These are phyloP conservation scores for Boehmeria nivea DNA, from an alignment of 306 rosid species.

Conservation along the genomic window DNA sequence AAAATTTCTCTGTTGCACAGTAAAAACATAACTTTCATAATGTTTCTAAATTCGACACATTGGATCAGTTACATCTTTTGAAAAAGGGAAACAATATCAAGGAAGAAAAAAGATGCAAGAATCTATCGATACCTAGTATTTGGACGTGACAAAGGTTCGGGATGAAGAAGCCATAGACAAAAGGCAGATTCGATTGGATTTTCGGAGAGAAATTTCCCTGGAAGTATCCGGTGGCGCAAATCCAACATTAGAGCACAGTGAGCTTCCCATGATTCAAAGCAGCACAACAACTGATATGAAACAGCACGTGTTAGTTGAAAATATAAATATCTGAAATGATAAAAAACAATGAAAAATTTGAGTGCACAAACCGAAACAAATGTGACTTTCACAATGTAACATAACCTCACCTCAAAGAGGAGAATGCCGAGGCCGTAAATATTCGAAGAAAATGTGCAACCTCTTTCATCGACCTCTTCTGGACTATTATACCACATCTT, in stretches of 20 bases:
- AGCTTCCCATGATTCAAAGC: slow-evolving; percentile 40
- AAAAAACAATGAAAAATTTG: too few relatives aligned
- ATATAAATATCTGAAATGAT: too few relatives aligned
- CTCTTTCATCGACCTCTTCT: slow-evolving; percentile 36
- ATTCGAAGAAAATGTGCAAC: slow-evolving; percentile 47
- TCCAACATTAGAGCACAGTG: slow-evolving; percentile 53
- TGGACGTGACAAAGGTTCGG: slow-evolving; percentile 66
- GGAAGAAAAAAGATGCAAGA: background rate
- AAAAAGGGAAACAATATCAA: background rate
- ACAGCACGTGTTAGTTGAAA: slow-evolving; percentile 25
- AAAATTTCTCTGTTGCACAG: slow-evolving; percentile 58
- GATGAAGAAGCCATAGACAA: slow-evolving; percentile 75
- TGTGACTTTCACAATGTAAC: too few relatives aligned
- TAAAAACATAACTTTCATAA: slow-evolving; percentile 18
- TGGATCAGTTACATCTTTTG: background rate
- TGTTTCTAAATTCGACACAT: background rate
- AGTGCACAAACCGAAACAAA: too few relatives aligned
- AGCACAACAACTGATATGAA: slow-evolving; percentile 50
- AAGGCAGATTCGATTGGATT: slow-evolving; percentile 64
- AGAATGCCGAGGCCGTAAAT: slow-evolving; percentile 67
- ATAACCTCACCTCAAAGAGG: slow-evolving; percentile 56
- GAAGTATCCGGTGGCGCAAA: slow-evolving; percentile 57
- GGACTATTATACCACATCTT: slow-evolving; percentile 65
- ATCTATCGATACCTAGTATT: slow-evolving; percentile 43
- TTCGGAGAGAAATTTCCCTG: slow-evolving; percentile 51